These are phyloP conservation scores for Marchantia paleacea DNA, from an alignment of 225 moss, liverwort and hornwort species.

Conservation along the genomic window DNA sequence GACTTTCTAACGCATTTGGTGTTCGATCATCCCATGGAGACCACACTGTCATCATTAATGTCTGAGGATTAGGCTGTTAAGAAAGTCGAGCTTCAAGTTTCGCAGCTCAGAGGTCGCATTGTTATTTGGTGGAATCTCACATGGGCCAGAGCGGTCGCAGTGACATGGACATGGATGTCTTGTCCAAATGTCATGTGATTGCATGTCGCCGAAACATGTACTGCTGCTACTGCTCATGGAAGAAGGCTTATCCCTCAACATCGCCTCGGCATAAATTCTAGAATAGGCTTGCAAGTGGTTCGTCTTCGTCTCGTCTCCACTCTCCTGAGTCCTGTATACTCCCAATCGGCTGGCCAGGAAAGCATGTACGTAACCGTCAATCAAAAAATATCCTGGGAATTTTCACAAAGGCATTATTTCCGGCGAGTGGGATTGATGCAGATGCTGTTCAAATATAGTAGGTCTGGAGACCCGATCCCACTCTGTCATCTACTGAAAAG, in stretches of 20 bases:
- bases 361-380: neutral
- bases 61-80: neutral
- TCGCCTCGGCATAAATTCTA: neutral
- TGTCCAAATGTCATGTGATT: neutral
- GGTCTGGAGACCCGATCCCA: too few species aligned
- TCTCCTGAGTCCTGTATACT: neutral
- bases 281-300: neutral
- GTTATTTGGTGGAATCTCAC: neutral
- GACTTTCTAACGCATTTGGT: neutral
- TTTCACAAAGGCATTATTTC: neutral
- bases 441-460: too few species aligned
- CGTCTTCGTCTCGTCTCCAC: neutral
- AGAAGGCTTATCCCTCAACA: neutral
- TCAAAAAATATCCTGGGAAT: neutral
- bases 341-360: too few species aligned
- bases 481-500: too few species aligned
- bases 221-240: too few species aligned
- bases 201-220: neutral
- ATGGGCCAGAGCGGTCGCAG: neutral
- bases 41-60: conserved; percentile 1
- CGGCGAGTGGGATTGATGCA: neutral
- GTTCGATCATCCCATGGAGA: neutral
- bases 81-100: neutral
- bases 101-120: neutral
- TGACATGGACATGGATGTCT: neutral